Evolutionary conservation across 768 basidiomycete species (phyloP), one percentile per base, ranked within the genome.

Genomic region (Rhodosporidiobolus sp.): DNA sequence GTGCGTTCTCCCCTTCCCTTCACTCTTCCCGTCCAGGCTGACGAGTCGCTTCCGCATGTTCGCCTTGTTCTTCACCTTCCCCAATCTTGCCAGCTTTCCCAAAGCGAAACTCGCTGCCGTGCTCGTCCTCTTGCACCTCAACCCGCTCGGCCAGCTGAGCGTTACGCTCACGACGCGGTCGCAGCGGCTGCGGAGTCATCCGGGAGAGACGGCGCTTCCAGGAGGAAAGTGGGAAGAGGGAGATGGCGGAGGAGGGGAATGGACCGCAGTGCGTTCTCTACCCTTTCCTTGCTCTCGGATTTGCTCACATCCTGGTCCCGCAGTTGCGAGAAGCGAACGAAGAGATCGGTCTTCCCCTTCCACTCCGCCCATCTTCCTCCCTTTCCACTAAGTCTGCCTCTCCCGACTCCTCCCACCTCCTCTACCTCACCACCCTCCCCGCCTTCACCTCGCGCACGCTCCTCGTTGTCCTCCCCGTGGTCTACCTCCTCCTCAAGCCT

Each of bases 271-370:
- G 32, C 19, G 68, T 63, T 19, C 10, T 53, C 34, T 17, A 17
- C 28, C 28, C 2, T 28, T 5, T 26, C 35, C 19, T 38, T 16
- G 9, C 30, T 28, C 3, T 19, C 55, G 24, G 30, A 34, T 4
- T 24, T 4, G 26, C 14, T 12, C 1, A 43, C 7, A 32, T 32
- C 30, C 7, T 7, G 8, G 24, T n/a, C 49, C n/a, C 30, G 28
- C 62, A 76, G 75, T 62, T 77, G 1, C 62, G 78, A 2, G 78
- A 78, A 69, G 78, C 78, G 8, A 28, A 69, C 54, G 78, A 78
- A 58, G 78, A 78, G 50, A 67, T 77, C 30, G 61, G 35, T 6
- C 70, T 78, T 4, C 66, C 72, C 0, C 56, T 72, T 0, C 49
- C 60, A 1, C 54, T 52, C 22, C 28, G 52, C 30, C 38, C 34